phyloP scores from a whole-genome alignment of 768 basidiomycete genomes.

The Cystoderma amianthinum region DNA sequence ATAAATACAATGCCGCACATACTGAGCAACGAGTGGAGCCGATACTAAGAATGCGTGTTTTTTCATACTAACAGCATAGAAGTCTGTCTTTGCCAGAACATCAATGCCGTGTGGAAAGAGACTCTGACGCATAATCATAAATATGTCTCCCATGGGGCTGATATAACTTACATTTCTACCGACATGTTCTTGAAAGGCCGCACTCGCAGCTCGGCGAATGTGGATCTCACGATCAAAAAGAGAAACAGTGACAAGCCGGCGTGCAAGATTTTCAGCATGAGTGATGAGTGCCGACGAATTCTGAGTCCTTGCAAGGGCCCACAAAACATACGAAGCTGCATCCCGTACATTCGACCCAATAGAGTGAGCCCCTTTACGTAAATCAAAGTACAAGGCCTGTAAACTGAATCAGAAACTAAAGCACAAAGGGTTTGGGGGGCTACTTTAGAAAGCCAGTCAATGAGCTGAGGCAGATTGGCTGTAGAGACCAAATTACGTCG shows the following conservation, averaged over 20 bases:
- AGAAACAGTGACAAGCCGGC: slow-evolving; percentile 68
- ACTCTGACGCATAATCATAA: no score
- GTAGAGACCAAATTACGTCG: slow-evolving; percentile 66
- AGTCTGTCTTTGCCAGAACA: slow-evolving; percentile 87
- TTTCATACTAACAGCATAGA: slow-evolving; percentile 86
- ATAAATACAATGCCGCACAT: slow-evolving; percentile 20
- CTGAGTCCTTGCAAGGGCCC: slow-evolving; percentile 86
- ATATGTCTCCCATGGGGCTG: background rate
- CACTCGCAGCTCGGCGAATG: slow-evolving; percentile 92
- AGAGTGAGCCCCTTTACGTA: slow-evolving; percentile 87
- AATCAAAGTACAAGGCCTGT: slow-evolving; percentile 88
- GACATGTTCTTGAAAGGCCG: slow-evolving; percentile 95
- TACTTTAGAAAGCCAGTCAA: slow-evolving; percentile 82
- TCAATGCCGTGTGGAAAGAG: slow-evolving; percentile 93
- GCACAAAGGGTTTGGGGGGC: slow-evolving; percentile 5
- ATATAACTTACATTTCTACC: slow-evolving; percentile 72
- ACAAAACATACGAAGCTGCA: slow-evolving; percentile 88
- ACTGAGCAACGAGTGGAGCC: slow-evolving; percentile 86
- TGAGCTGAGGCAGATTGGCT: slow-evolving; percentile 50
- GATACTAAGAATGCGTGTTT: slow-evolving; percentile 81
- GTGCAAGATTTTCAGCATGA: slow-evolving; percentile 61
- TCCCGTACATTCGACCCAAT: slow-evolving; percentile 94
- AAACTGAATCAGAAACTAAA: slow-evolving; percentile 2
- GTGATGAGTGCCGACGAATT: slow-evolving; percentile 49
- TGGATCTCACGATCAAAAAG: slow-evolving; percentile 92